Evolutionary conservation across 2,329 filamentous ascomycete genomes (phyloP).

Genomic region (Alternaria incomplexa): DNA sequence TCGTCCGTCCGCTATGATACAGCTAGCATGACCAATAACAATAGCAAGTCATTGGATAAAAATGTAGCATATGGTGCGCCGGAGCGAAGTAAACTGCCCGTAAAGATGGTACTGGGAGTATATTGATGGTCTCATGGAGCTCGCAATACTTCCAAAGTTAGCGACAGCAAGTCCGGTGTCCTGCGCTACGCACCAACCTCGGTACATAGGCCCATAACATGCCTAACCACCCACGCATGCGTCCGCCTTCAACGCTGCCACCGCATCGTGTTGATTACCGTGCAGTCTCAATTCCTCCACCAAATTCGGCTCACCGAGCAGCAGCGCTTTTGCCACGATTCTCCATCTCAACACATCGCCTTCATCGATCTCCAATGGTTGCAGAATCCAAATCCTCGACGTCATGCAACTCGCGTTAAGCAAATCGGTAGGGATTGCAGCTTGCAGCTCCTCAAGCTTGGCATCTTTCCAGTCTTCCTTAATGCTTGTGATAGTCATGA

Average conservation of each 20-base stretch:
- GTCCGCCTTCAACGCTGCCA: background rate
- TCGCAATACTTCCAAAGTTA: background rate
- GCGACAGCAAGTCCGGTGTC: background rate
- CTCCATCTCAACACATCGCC: constrained; percentile 5
- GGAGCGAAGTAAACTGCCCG: background rate
- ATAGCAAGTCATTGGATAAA: background rate
- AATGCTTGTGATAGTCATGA: constrained; percentile 1
- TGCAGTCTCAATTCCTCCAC: background rate
- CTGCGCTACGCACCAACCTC: background rate
- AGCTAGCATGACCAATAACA: background rate
- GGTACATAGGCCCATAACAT: background rate
- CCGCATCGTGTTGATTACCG: constrained; percentile 1
- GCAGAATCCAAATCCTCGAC: constrained; percentile 16
- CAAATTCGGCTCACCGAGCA: constrained; percentile 23
- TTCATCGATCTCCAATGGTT: background rate
- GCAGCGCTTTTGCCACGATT: constrained; percentile 17
- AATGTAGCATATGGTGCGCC: background rate
- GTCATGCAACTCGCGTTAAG: constrained; percentile 12
- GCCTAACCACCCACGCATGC: background rate
- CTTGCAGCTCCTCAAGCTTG: constrained; percentile 2
- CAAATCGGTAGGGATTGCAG: constrained; percentile 17
- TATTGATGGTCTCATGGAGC: background rate
- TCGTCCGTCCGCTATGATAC: background rate
- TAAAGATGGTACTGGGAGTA: background rate
- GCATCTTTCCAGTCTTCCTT: constrained; percentile 14